Conservation (phyloP, 1,139 yeast genomes). For the Debaryomyces nepalensis region DNA sequence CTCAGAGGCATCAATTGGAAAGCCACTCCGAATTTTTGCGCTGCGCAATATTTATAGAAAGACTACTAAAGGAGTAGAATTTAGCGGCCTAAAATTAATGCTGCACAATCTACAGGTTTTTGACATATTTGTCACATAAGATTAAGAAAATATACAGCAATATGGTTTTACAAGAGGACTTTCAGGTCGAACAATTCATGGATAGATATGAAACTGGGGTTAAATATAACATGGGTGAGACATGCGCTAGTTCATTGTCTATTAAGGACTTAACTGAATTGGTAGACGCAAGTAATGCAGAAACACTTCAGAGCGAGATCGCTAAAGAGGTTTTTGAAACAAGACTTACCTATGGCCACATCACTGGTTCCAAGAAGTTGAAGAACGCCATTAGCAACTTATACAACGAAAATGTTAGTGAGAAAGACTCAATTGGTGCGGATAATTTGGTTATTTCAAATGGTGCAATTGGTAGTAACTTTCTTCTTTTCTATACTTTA, state of each 20-base stretch:
- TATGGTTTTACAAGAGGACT: conserved; percentile 48
- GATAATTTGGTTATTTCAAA: conserved; percentile 53
- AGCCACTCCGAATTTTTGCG: no score
- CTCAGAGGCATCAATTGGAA: no score
- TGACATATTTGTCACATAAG: no score
- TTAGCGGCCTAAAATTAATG: no score
- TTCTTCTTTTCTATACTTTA: conserved; percentile 51
- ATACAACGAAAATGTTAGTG: conserved; percentile 33
- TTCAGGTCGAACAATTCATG: conserved; percentile 64
- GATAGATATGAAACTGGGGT: conserved; percentile 51
- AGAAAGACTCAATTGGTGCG: conserved; percentile 20
- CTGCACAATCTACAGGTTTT: no score
- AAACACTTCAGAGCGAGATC: conserved; percentile 5
- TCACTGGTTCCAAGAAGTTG: conserved; percentile 49
- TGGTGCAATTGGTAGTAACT: conserved; percentile 66
- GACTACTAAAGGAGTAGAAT: no score
- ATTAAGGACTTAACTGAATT: conserved; percentile 42
- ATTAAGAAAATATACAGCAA: background rate
- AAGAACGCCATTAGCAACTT: conserved; percentile 39
- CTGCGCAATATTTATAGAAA: no score
- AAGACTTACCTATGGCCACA: conserved; percentile 53
- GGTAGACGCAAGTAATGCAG: conserved; percentile 23
- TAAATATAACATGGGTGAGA: conserved; percentile 54
- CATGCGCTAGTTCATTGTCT: conserved; percentile 54
- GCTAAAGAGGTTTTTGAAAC: conserved; percentile 11